phyloP scores from a whole-genome alignment of 768 basidiomycete genomes.

The Punctularia strigosozonata region DNA sequence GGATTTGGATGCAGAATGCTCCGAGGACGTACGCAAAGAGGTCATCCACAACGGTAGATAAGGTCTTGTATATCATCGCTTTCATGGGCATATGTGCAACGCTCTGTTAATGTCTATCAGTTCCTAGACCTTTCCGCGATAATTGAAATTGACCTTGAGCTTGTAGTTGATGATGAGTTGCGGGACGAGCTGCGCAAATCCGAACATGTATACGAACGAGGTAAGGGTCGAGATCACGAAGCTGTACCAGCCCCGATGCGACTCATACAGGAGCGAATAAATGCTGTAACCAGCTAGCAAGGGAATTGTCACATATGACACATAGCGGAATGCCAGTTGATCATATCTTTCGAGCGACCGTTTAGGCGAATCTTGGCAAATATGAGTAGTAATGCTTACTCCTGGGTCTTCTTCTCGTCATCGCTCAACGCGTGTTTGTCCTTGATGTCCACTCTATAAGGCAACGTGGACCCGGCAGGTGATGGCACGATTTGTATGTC shows the following conservation, averaged over 20 bases:
- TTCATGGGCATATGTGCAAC: slow-evolving; percentile 99
- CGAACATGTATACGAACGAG: slow-evolving; percentile 93
- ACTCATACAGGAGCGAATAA: slow-evolving; percentile 73
- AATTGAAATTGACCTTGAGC: slow-evolving; percentile 52
- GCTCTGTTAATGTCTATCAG: slow-evolving; percentile 51
- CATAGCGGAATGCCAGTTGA: slow-evolving; percentile 87
- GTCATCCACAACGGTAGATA: slow-evolving; percentile 87
- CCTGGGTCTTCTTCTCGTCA: slow-evolving; percentile 96
- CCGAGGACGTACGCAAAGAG: slow-evolving; percentile 61
- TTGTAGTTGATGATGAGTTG: slow-evolving; percentile 97
- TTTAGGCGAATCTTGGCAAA: slow-evolving; percentile 2
- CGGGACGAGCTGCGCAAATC: slow-evolving; percentile 83
- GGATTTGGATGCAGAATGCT: slow-evolving; percentile 5
- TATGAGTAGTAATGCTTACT: slow-evolving; percentile 38
- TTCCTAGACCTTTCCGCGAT: too few relatives aligned
- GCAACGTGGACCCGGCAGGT: slow-evolving; percentile 52
- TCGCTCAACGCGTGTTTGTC: slow-evolving; percentile 96
- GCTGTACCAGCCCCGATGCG: slow-evolving; percentile 92
- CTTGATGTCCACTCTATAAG: slow-evolving; percentile 74
- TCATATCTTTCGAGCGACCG: slow-evolving; percentile 49
- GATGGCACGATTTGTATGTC: slow-evolving; percentile 64
- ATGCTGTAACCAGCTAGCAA: slow-evolving; percentile 63
- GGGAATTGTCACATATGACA: slow-evolving; percentile 83
- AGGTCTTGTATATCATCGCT: slow-evolving; percentile 91
- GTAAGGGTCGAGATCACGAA: slow-evolving; percentile 90